Evolutionary conservation across 345 rosid genomes (phyloP), one percentile per base, ranked within the genome.

Genomic region (Eutrema japonicum): DNA sequence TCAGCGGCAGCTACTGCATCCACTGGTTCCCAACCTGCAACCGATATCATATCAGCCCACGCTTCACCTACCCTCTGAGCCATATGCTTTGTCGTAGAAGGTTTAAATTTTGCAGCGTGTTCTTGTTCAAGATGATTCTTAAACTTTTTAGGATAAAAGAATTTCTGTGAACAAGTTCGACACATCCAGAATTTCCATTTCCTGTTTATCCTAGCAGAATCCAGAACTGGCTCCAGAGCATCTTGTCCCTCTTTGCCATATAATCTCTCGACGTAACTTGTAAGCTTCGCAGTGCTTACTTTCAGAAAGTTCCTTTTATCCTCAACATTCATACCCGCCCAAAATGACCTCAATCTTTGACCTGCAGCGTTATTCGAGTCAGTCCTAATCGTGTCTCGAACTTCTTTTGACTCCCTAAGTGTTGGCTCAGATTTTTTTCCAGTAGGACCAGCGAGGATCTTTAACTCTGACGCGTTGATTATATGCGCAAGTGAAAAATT

Each of bases 121-220:
- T 47, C 6, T 29, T 63, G 46, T 40, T 76, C 75, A 55, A 76
- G 54, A 76, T 76, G 79, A 2, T 29, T 69, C 75, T 5, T 76
- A 42, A 49, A 76, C 26, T 76, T 49, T 32, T 69, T 46, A 13
- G 30, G 51, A 68, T 53, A 27, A 27, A 29, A 61, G 64, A 75
- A 54, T 52, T 43, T 53, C 50, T 5, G 33, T 0, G 22, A 37
- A 42, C 75, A 76, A 54, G 59, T 47, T 38, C 79, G 9, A 11
- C 79, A 76, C 59, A 45, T 46, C 75, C 75, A 76, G 45, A 70
- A 47, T 32, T 12, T 70, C 79, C 79, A 76, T 37, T 53, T 54
- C 14, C 13, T 16, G 43, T 63, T 47, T 54, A 13, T 3, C 37
- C 7, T 76, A 2, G 65, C 70, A 54, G 58, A 76, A 68, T 35